Percentiles rank a stretch among this genome's conserved stretches.
Conservation (phyloP, 2,329 filamentous ascomycete genomes). For the Curvularia sp. region DNA sequence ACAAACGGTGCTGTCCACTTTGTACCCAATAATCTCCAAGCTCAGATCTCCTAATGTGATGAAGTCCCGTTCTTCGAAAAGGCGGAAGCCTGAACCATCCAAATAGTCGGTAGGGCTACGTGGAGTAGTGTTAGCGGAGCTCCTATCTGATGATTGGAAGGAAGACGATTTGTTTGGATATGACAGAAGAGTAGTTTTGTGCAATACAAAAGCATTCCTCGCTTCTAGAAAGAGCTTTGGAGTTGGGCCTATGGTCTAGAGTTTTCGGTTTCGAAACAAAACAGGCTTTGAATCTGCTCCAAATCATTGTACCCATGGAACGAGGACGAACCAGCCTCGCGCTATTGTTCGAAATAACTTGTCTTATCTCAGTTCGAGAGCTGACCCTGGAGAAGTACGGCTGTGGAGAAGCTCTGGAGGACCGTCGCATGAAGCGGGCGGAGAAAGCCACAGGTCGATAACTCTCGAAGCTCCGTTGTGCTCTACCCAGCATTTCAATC, state of each 20-base stretch:
- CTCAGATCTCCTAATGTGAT: conserved; percentile 14
- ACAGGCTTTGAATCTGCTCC: not conserved
- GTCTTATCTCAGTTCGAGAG: not conserved
- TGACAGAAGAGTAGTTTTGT: too few species aligned
- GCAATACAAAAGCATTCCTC: not conserved
- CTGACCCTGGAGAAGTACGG: not conserved
- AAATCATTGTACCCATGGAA: not conserved
- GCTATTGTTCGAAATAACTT: not conserved
- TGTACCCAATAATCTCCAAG: conserved; percentile 24
- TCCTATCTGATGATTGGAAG: not conserved
- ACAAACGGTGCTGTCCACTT: conserved; percentile 11
- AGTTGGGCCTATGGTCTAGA: not conserved
- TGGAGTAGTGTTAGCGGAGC: not conserved
- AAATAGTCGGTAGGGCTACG: conserved; percentile 18
- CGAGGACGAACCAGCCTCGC: too few species aligned
- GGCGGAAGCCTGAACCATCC: conserved; percentile 21
- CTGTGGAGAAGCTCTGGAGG: not conserved
- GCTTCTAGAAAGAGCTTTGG: not conserved
- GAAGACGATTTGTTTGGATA: not conserved
- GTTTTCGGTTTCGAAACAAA: not conserved
- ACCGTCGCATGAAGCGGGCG: conserved; percentile 13
- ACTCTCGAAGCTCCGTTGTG: conserved; percentile 9
- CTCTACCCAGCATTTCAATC: conserved; percentile 11
- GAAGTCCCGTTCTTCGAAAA: conserved; percentile 14
- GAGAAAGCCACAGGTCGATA: conserved; percentile 22